These are phyloP conservation scores for Mytilinidion resinicola DNA, from an alignment of 495 filamentous ascomycete species.

Conservation along the genomic window DNA sequence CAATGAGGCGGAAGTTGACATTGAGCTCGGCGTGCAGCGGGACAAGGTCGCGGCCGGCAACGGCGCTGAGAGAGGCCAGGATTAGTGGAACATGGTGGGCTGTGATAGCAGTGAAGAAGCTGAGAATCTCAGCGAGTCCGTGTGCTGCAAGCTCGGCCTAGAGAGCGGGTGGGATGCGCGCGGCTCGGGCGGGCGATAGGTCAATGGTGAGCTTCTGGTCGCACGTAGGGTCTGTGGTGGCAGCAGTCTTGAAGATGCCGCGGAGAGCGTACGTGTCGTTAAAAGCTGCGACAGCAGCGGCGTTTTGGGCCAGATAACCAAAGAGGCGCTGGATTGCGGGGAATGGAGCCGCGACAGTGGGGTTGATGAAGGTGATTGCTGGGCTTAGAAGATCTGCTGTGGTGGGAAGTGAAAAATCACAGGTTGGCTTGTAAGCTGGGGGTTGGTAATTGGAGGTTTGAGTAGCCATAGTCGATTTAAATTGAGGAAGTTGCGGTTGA, in stretches of 20 bases:
- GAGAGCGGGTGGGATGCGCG: slow-evolving; percentile 5
- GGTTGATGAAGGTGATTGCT: slow-evolving; percentile 6
- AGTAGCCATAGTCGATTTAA: neutral
- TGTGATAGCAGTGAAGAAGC: slow-evolving; percentile 13
- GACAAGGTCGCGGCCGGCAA: slow-evolving; percentile 17
- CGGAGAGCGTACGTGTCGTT: slow-evolving; percentile 15
- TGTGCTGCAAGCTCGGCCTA: neutral
- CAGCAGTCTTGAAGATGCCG: slow-evolving; percentile 18
- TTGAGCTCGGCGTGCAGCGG: slow-evolving; percentile 21
- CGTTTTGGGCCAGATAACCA: slow-evolving; percentile 3
- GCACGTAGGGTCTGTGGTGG: neutral
- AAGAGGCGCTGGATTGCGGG: slow-evolving; percentile 14
- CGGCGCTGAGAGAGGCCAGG: slow-evolving; percentile 7
- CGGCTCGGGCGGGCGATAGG: slow-evolving; percentile 8
- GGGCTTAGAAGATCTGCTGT: neutral
- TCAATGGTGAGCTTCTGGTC: slow-evolving; percentile 22
- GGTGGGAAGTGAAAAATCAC: neutral
- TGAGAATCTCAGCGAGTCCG: slow-evolving; percentile 8
- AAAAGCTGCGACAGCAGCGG: slow-evolving; percentile 8
- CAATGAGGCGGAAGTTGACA: slow-evolving; percentile 26
- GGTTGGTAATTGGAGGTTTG: neutral
- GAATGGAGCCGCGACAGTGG: slow-evolving; percentile 7
- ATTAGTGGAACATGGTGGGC: neutral
- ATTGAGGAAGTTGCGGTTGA: too few relatives aligned
- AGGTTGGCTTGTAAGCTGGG: neutral